These are phyloP conservation scores for Groenewaldozyma auringiensis DNA, from an alignment of 1,139 yeast genomes.

Conservation along the genomic window DNA sequence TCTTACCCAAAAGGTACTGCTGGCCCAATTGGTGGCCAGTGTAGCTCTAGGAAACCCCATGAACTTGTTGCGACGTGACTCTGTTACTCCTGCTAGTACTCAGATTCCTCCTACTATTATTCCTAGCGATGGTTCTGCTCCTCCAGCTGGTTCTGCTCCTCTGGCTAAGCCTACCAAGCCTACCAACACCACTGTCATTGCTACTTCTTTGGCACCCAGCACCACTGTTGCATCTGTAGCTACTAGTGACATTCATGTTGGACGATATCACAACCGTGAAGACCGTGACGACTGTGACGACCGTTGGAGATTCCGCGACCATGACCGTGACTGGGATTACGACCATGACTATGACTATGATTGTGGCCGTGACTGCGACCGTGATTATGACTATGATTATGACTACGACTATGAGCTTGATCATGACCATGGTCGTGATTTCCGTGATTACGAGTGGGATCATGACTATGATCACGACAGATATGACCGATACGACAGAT, in stretches of 20 bases:
- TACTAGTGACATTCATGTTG: slow-evolving; percentile 1
- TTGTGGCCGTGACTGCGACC: background rate
- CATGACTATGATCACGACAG: background rate
- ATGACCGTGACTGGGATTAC: slow-evolving; percentile 1
- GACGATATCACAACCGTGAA: background rate
- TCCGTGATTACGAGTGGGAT: background rate
- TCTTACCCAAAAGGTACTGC: background rate
- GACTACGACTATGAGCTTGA: background rate
- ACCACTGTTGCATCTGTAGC: slow-evolving; percentile 5
- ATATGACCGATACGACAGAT: background rate
- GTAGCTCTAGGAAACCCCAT: background rate
- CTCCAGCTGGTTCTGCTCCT: slow-evolving; percentile 4
- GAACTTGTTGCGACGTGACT: background rate
- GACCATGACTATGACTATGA: background rate
- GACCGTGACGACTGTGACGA: background rate
- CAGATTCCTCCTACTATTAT: slow-evolving; percentile 4
- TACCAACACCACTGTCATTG: background rate
- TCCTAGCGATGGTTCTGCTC: slow-evolving; percentile 3
- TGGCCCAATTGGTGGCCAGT: slow-evolving; percentile 2
- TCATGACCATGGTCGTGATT: background rate
- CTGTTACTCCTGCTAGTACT: background rate
- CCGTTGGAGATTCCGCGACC: background rate
- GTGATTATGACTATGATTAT: slow-evolving; percentile 2
- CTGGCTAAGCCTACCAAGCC: background rate
- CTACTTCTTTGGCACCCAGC: slow-evolving; percentile 1